Conservation (phyloP, 768 basidiomycete species). For the Russula vinacea region DNA sequence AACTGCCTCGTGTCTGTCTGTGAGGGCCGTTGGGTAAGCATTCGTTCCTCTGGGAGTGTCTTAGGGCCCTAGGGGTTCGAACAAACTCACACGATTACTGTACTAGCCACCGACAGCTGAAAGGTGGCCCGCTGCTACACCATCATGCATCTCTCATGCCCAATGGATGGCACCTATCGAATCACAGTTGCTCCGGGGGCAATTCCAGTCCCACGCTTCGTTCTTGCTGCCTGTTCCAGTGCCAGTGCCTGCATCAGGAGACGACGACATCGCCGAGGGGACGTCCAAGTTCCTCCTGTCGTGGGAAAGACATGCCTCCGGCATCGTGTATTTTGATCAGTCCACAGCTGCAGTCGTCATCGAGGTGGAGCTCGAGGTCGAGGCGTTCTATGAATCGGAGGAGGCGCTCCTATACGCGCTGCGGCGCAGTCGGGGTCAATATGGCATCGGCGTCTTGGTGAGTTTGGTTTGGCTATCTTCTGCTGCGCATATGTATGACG, state of each 20-base stretch:
- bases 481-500: neutral
- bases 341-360: neutral
- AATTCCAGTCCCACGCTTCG: neutral
- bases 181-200: neutral
- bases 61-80: too few relatives aligned
- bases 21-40: conserved; percentile 10
- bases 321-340: conserved; percentile 1
- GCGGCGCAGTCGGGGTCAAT: conserved; percentile 5
- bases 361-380: neutral
- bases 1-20: neutral
- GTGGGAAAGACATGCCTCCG: conserved; percentile 10
- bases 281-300: neutral
- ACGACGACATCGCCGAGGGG: too few relatives aligned
- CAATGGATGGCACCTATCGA: neutral
- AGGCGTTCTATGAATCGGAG: conserved; percentile 7
- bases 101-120: neutral
- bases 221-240: neutral
- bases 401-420: conserved; percentile 3
- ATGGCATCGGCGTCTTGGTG: conserved; percentile 9
- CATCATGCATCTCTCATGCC: conserved; percentile 7
- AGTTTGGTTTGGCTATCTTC: neutral
- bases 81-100: too few relatives aligned
- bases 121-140: neutral
- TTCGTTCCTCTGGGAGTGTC: too few relatives aligned
- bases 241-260: too few relatives aligned